Base-by-base conservation (phyloP, 192 early-diverging fungal genomes). In the Podila verticillata region DNA sequence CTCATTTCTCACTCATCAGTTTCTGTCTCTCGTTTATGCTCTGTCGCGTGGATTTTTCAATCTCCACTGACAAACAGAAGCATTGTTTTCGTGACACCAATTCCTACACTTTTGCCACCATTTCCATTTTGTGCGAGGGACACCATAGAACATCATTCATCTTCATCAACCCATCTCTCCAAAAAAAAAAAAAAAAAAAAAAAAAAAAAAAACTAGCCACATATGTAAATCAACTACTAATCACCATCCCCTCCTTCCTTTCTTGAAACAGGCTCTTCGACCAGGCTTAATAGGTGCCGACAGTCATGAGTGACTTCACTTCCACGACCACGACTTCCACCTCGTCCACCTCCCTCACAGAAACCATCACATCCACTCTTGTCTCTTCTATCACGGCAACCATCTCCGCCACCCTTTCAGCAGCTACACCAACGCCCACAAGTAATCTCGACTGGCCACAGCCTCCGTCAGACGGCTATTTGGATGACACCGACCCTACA, bases 231-330 rank as follows among this genome's bases (percentile, higher is more conserved):
- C 13, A 34, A 30, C 9, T 22, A 15, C 20, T n/a, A 30, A 7
- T 34, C 61, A 13, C 13, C 0, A 17, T 13, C 15, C 4, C 24
- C 0, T 3, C 7, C 17, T 19, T 24, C 15, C 28, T 30, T 59
- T 24, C 22, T n/a, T n/a, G n/a, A 59, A 59, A 59, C 58, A 30
- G 58, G 31, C 28, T 30, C 4, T 17, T 30, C 15, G 15, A 17
- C 58, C 7, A 15, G 39, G 10, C 39, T 15, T 44, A 2, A 39
- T 12, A 39, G 36, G 36, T 39, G 39, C 39, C 17, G n/a, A 0
- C 51, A 54, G 63, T 61, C 58, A 75, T 77, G 74, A 77, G 74
- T 57, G 68, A 77, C 12, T 22, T 29, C 17, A 30, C 29, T 26
- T 32, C 58, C 15, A 32, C 74, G 5, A 59, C 49, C n/a, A 68